A percentile compares a stretch with the other conserved stretches of the same genome.
Evolutionary conservation across 2,329 filamentous ascomycete genomes (phyloP).

Genomic region (Madurella fahalii): DNA sequence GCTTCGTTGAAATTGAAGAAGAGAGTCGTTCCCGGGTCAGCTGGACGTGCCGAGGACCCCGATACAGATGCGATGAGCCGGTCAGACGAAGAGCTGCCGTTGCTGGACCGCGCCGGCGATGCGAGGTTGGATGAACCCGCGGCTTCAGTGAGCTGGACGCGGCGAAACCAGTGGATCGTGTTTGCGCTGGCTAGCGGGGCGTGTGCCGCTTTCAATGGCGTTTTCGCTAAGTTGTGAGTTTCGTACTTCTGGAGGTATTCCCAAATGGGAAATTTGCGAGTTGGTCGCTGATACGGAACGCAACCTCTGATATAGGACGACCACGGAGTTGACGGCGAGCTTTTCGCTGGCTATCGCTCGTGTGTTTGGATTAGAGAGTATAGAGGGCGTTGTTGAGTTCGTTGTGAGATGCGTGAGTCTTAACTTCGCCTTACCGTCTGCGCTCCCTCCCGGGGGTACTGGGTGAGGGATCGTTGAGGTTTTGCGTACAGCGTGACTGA

Average conservation of each 20-base stretch:
- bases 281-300: neutral
- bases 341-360: constrained; percentile 44
- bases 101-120: constrained; percentile 19
- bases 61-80: constrained; percentile 19
- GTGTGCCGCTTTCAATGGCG: constrained; percentile 76
- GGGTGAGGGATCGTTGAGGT: neutral
- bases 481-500: neutral
- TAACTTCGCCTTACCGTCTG: neutral
- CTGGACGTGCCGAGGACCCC: neutral
- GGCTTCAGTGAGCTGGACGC: constrained; percentile 24
- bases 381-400: constrained; percentile 44
- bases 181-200: constrained; percentile 70
- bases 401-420: constrained; percentile 47
- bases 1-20: constrained; percentile 6
- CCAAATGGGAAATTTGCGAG: neutral
- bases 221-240: constrained; percentile 76
- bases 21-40: neutral
- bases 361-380: constrained; percentile 40
- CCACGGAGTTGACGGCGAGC: constrained; percentile 50
- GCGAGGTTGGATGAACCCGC: neutral
- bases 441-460: neutral
- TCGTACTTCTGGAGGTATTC: neutral
- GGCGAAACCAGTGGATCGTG: constrained; percentile 55
- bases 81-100: constrained; percentile 24
- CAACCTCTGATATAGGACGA: constrained; percentile 41